Base-by-base conservation (phyloP, 768 basidiomycete genomes). In the Termitomyces titanicus region DNA sequence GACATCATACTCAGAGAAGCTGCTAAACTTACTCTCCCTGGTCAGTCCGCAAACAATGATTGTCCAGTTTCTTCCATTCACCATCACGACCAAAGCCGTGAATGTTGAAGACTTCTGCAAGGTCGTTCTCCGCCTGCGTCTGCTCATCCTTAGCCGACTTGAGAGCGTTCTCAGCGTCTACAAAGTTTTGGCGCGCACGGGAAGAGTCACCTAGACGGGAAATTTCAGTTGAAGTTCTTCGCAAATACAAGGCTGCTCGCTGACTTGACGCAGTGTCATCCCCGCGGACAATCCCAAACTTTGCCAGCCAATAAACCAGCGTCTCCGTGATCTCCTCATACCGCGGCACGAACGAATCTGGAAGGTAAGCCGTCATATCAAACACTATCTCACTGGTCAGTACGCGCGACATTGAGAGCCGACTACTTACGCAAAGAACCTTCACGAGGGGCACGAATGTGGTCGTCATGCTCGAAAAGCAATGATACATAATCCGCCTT, bases 41-140 rank as follows among this genome's bases (percentile, higher is more conserved):
- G 51, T 95, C 83, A 66, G 85, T 88, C 66, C 84, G 82, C 12
- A 98, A 67, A 63, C 96, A 98, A 1, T 78, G 74, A 5, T 82
- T 80, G 20, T 95, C 89, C 6, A 99, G 80, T 73, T 96, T 97
- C 79, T 96, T 96, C 93, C 93, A 99, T 72, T 97, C 92, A 47
- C 92, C 96, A 25, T 91, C 77, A 1, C 73, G 67, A 18, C 94
- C 94, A 61, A 88, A 97, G 34, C 79, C 80, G 18, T 83, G 68
- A 12, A 72, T 54, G 55, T 84, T 74, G 64, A 86, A 91, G 22
- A 98, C 76, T 54, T 88, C 83, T 1, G 68, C 69, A 11, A 92
- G 67, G 39, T 89, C 86, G 22, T 78, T 70, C 51, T 80, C 74
- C 0, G 84, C 81, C 8, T 76, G 72, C 25, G 80, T 71, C 52